Evolutionary conservation across 371 early-diverging fungal species (phyloP).

Genomic region (Batrachochytrium dendrobatidis): DNA sequence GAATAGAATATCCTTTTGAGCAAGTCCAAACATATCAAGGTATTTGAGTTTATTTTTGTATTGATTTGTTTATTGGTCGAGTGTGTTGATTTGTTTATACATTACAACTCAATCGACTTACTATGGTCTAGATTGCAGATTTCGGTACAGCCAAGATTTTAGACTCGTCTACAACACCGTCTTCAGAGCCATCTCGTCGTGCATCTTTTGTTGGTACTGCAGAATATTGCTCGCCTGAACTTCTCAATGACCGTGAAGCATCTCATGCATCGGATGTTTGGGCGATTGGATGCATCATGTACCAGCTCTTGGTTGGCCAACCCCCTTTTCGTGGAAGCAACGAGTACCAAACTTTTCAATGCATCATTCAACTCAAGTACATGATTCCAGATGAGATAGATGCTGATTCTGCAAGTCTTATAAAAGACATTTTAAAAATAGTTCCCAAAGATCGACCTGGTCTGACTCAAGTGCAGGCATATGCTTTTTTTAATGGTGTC

Average conservation of each 20-base stretch:
- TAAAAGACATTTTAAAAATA: slow-evolving; percentile 61
- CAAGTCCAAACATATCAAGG: too few relatives aligned
- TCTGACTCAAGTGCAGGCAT: too few relatives aligned
- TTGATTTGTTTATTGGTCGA: too few relatives aligned
- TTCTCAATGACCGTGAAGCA: slow-evolving; percentile 79
- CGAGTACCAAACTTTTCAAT: slow-evolving; percentile 94
- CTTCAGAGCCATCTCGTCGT: slow-evolving; percentile 39
- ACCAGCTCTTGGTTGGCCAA: slow-evolving; percentile 84
- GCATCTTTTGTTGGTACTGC: slow-evolving; percentile 96
- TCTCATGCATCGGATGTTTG: slow-evolving; percentile 86
- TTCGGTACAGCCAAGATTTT: slow-evolving; percentile 95
- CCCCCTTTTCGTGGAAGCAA: slow-evolving; percentile 95
- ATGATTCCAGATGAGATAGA: slow-evolving; percentile 68
- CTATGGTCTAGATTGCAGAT: slow-evolving; percentile 74
- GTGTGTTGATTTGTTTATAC: too few relatives aligned
- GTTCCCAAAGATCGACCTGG: slow-evolving; percentile 67
- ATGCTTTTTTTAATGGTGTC: too few relatives aligned
- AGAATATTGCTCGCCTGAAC: slow-evolving; percentile 94
- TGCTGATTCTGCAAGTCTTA: slow-evolving; percentile 56
- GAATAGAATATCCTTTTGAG: slow-evolving; percentile 72
- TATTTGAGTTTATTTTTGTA: too few relatives aligned
- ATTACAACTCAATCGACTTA: too few relatives aligned
- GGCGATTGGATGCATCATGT: slow-evolving; percentile 97
- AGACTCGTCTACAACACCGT: slow-evolving; percentile 9
- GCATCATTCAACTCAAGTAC: slow-evolving; percentile 80